Evolutionary conservation across 352 stramenopile species (phyloP).

Genomic region (Thalassiosira livingstoniorum): DNA sequence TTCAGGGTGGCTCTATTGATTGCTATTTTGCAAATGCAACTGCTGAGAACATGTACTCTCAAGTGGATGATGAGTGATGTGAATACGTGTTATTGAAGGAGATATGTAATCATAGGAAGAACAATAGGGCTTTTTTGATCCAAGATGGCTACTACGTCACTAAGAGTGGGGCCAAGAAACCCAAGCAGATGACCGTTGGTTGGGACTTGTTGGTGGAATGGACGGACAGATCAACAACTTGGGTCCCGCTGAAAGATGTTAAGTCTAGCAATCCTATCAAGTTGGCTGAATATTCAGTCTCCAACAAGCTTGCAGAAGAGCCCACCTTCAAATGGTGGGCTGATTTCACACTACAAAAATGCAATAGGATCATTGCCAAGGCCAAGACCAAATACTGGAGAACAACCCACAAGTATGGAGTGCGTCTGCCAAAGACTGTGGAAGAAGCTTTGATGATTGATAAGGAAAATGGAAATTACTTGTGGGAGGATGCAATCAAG

Average conservation of each 20-base stretch:
- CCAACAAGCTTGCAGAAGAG: no score
- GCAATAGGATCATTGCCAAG: slow-evolving; percentile 32
- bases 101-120: slow-evolving; percentile 50
- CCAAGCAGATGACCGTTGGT: slow-evolving; percentile 33
- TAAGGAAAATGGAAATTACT: no score
- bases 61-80: background rate
- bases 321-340: slow-evolving; percentile 40
- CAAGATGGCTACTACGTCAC: slow-evolving; percentile 25
- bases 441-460: no score
- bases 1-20: slow-evolving; percentile 38
- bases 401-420: no score
- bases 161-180: background rate
- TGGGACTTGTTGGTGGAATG: slow-evolving; percentile 52
- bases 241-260: slow-evolving; percentile 55
- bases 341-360: slow-evolving; percentile 1
- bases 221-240: slow-evolving; percentile 47
- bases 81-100: slow-evolving; percentile 30
- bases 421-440: no score
- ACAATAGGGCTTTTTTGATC: slow-evolving; percentile 32
- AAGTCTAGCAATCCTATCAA: no score
- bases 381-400: slow-evolving; percentile 32
- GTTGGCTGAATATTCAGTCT: no score
- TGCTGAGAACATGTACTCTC: slow-evolving; percentile 9
- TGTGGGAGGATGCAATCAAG: no score
- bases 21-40: slow-evolving; percentile 19